Conservation (phyloP, 352 stramenopile species). For the Globisporangium solare region DNA sequence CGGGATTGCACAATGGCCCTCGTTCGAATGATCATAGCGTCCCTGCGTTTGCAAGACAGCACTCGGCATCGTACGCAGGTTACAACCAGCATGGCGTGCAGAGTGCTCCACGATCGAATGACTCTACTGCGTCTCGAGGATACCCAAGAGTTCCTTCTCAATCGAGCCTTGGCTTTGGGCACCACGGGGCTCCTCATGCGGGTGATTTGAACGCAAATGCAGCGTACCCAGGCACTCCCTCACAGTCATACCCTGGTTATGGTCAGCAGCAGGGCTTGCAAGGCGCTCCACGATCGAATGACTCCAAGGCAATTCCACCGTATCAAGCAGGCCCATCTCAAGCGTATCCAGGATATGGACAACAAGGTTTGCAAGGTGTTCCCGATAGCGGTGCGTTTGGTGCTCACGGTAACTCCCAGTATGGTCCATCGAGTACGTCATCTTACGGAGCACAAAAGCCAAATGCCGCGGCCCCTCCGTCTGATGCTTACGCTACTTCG, state of each 20-base stretch:
- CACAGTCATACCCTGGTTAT: constrained; percentile 6
- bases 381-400: constrained; percentile 2
- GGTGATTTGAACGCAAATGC: neutral
- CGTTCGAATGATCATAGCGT: constrained; percentile 20
- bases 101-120: constrained; percentile 1
- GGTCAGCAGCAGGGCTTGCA: neutral
- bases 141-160: neutral
- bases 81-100: constrained; percentile 11
- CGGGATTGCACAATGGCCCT: constrained; percentile 10
- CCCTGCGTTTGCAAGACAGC: constrained; percentile 22
- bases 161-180: neutral
- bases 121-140: constrained; percentile 1
- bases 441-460: constrained; percentile 4
- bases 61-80: constrained; percentile 14
- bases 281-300: constrained; percentile 15
- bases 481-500: constrained; percentile 24
- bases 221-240: constrained; percentile 5
- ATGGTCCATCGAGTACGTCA: constrained; percentile 8
- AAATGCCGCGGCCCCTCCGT: constrained; percentile 17
- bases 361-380: constrained; percentile 4
- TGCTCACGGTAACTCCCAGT: constrained; percentile 2
- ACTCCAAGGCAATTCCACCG: constrained; percentile 9
- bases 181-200: constrained; percentile 8
- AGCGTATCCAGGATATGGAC: constrained; percentile 2
- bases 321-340: constrained; percentile 1